A percentile compares a stretch with the other conserved stretches of the same genome.
Evolutionary conservation across 129 eudicot genomes (phyloP).

Genomic region (carrot (Daucus carota)): DH1_v3.0 NC_030383.2:35562501-35563000

Average conservation of each 20-base stretch:
- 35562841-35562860: background rate
- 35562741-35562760: background rate
- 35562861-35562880: background rate
- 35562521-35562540: constrained; percentile 54
- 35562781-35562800: background rate
- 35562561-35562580: background rate
- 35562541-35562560: background rate
- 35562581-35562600: background rate
- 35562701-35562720: background rate
- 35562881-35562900: background rate
- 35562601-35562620: background rate
- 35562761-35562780: background rate
- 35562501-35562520: constrained; percentile 89
- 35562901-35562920: background rate
- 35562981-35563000: background rate
- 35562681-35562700: background rate
- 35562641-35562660: background rate
- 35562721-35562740: background rate
- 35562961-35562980: background rate
- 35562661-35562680: background rate
- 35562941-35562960: background rate
- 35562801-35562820: background rate
- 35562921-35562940: background rate
- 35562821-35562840: background rate
- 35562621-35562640: background rate